These are phyloP conservation scores for Lipomyces yamanashiensis DNA, from an alignment of 805 yeast species.

Conservation along the genomic window DNA sequence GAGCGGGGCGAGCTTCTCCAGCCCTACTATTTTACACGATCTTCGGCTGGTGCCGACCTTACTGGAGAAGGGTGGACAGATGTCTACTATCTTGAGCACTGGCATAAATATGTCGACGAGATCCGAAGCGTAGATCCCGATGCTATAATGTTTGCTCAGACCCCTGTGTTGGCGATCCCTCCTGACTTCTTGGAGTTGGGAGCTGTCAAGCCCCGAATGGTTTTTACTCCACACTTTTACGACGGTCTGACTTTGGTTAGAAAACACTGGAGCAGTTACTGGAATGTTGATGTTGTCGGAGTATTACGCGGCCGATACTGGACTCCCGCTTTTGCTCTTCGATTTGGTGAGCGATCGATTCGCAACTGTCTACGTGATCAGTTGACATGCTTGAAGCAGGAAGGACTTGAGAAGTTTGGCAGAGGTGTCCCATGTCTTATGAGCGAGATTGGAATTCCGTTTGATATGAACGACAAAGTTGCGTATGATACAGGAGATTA, in stretches of 20 bases:
- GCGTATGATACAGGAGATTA: conserved; percentile 73
- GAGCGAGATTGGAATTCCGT: conserved; percentile 97
- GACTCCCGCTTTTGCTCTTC: conserved; percentile 72
- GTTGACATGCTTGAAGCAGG: conserved; percentile 65
- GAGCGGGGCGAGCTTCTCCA: conserved; percentile 47
- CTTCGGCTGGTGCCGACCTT: conserved; percentile 48
- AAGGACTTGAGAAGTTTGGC: conserved; percentile 68
- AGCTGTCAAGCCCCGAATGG: conserved; percentile 65
- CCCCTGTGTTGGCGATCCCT: conserved; percentile 80
- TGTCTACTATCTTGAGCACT: conserved; percentile 66
- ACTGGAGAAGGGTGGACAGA: conserved; percentile 65
- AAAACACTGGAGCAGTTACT: conserved; percentile 80
- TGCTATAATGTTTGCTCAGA: conserved; percentile 68
- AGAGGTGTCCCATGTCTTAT: conserved; percentile 69
- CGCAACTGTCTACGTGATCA: conserved; percentile 73
- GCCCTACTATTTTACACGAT: conserved; percentile 57
- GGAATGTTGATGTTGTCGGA: conserved; percentile 89
- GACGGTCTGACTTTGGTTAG: conserved; percentile 94
- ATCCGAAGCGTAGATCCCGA: conserved; percentile 54
- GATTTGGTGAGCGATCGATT: conserved; percentile 72
- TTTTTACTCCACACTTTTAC: conserved; percentile 87
- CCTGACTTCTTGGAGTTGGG: conserved; percentile 62
- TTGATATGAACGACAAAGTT: conserved; percentile 83
- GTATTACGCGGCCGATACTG: conserved; percentile 76
- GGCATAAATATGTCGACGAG: conserved; percentile 54